phyloP scores from a whole-genome alignment of 257 asterid genomes.

The Eustoma russellianum region DNA sequence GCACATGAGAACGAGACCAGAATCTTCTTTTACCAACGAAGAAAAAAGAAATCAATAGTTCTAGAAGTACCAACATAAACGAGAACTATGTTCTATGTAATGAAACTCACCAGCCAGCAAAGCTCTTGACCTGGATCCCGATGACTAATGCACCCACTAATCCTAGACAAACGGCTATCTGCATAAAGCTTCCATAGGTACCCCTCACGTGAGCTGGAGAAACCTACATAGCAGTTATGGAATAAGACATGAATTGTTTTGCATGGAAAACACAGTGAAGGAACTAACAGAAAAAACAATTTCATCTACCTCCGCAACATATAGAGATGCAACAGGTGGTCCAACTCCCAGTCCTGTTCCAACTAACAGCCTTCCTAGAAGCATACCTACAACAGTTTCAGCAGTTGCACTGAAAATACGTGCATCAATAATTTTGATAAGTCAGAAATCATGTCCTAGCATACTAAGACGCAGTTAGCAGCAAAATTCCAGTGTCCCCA shows the following conservation, averaged over 20 bases:
- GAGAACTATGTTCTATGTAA: not conserved
- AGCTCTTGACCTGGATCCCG: constrained; percentile 71
- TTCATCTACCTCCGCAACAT: constrained; percentile 65
- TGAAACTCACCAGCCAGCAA: constrained; percentile 67
- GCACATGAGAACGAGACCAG: constrained; percentile 8
- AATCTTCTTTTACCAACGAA: constrained; percentile 1
- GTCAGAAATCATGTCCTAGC: not conserved
- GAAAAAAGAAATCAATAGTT: not conserved
- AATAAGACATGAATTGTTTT: not conserved
- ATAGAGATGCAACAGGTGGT: constrained; percentile 88
- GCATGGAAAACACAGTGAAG: not conserved
- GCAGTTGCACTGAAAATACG: constrained; percentile 62
- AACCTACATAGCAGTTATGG: constrained; percentile 31
- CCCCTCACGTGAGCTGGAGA: constrained; percentile 96
- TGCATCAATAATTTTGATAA: constrained; percentile 13
- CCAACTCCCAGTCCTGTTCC: constrained; percentile 89
- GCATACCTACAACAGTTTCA: constrained; percentile 62
- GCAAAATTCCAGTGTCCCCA: no score
- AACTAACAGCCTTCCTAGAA: constrained; percentile 72
- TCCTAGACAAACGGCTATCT: constrained; percentile 84
- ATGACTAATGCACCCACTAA: constrained; percentile 55
- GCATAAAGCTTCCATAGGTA: constrained; percentile 87
- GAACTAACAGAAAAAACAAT: constrained; percentile 6
- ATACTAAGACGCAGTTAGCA: no score
- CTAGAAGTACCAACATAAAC: not conserved